phyloP scores from a whole-genome alignment of 345 rosid species.

The Kernera saxatilis region DNA sequence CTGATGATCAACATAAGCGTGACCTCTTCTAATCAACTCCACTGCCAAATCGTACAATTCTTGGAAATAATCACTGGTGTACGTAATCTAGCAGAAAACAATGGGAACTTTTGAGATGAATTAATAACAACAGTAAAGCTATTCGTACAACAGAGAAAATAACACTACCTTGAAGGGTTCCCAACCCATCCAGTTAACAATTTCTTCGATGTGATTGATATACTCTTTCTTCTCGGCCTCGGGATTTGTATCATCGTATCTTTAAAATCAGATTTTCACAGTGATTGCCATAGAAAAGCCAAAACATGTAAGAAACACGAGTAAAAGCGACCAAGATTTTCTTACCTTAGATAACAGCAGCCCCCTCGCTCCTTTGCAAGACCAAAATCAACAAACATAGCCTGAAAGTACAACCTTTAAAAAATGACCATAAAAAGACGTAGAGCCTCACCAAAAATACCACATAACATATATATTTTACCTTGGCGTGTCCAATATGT shows the following conservation, averaged over 20 bases:
- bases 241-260: conserved; percentile 93
- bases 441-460: too few species aligned
- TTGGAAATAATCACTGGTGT: conserved; percentile 96
- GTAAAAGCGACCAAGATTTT: background rate
- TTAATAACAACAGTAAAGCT: background rate
- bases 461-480: conserved; percentile 15
- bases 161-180: conserved; percentile 73
- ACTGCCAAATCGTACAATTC: conserved; percentile 86
- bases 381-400: conserved; percentile 94
- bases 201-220: conserved; percentile 92
- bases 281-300: background rate
- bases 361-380: conserved; percentile 87
- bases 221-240: conserved; percentile 98
- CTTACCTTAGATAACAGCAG: conserved; percentile 74
- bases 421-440: background rate
- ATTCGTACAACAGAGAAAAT: background rate
- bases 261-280: conserved; percentile 31
- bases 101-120: background rate
- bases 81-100: conserved; percentile 59
- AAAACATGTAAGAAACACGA: too few species aligned
- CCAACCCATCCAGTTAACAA: conserved; percentile 98
- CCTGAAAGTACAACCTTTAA: conserved; percentile 40
- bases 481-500: conserved; percentile 98
- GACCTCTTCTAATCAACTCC: conserved; percentile 77
- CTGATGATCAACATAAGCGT: conserved; percentile 97